Evolutionary conservation across 2,329 filamentous ascomycete species (phyloP), one percentile per base, ranked within the genome.

Genomic region (Ophiocordyceps sinensis): DNA sequence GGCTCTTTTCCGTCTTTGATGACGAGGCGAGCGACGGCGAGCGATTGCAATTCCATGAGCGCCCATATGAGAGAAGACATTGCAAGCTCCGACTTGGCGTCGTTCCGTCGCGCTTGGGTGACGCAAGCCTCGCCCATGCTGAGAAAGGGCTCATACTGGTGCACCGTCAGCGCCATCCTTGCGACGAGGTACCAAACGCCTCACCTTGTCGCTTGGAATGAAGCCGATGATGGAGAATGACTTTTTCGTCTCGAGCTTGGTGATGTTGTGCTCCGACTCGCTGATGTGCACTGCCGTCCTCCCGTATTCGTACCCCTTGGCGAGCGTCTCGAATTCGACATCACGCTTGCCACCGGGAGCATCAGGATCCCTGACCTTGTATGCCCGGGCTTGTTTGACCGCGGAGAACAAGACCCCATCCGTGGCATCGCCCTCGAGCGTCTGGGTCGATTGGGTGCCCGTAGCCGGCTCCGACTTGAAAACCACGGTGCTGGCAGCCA

Each of bases 231-330:
- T 81, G 4, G 86, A 80, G 43, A 96, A 77, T 8, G 73, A 71
- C 44, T 82, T 79, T 10, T 65, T 61, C 0, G 86, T 91, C 52
- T 93, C 81, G 29, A 95, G 70, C 48, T 83, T 87, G n/a, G 86
- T 94, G 43, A 95, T 78, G 49, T 88, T 86, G 57, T 82, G 74
- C 52, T 98, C 89, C 1, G 82, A 82, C 50, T 88, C 80, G 48
- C 77, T 85, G 49, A 98, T 94, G 49, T 83, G 80, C 1, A 98
- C 89, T 3, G 85, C 86, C 1, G 89, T 95, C 43, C 87, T 75
- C 37, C 91, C 91, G 56, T 98, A 98, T 53, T 86, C 80, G 53
- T 89, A 98, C 0, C 91, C 91, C 57, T 87, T 94, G n/a, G 85
- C 85, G 31, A 98, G 70, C 14, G 85, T 76, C 13, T 94, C 87